Evolutionary conservation across 768 basidiomycete genomes (phyloP).

Genomic region (Pisolithus marmoratus): DNA sequence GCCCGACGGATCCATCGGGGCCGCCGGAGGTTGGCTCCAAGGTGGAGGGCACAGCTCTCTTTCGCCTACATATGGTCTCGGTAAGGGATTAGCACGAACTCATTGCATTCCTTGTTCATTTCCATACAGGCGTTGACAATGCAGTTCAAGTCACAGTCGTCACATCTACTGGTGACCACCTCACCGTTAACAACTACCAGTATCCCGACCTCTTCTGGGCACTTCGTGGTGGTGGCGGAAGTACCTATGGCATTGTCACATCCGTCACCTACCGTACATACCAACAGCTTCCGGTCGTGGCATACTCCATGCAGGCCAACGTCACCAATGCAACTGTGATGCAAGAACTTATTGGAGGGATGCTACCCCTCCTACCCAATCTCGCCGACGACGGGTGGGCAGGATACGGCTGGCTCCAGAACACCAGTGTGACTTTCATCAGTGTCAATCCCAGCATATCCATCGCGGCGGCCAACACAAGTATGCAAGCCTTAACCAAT

Average conservation of each 20-base stretch:
- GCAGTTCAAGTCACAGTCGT: constrained; percentile 25
- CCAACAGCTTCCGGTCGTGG: constrained; percentile 28
- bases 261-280: constrained; percentile 43
- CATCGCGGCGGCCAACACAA: constrained; percentile 28
- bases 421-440: too few relatives aligned
- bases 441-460: too few relatives aligned
- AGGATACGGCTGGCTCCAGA: too few relatives aligned
- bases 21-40: constrained; percentile 44
- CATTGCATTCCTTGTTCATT: too few relatives aligned
- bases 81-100: constrained; percentile 12
- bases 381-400: constrained; percentile 41
- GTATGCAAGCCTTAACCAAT: constrained; percentile 16
- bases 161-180: constrained; percentile 34
- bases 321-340: constrained; percentile 29
- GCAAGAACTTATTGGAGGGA: constrained; percentile 16
- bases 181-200: constrained; percentile 36
- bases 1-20: constrained; percentile 36
- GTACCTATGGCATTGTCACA: constrained; percentile 43
- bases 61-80: constrained; percentile 37
- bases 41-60: constrained; percentile 43
- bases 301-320: constrained; percentile 24
- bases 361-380: constrained; percentile 28
- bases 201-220: constrained; percentile 50
- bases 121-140: too few relatives aligned
- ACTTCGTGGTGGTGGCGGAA: constrained; percentile 46